Base-by-base conservation (phyloP, 306 rosid genomes). In the Luffa acutangula region DNA sequence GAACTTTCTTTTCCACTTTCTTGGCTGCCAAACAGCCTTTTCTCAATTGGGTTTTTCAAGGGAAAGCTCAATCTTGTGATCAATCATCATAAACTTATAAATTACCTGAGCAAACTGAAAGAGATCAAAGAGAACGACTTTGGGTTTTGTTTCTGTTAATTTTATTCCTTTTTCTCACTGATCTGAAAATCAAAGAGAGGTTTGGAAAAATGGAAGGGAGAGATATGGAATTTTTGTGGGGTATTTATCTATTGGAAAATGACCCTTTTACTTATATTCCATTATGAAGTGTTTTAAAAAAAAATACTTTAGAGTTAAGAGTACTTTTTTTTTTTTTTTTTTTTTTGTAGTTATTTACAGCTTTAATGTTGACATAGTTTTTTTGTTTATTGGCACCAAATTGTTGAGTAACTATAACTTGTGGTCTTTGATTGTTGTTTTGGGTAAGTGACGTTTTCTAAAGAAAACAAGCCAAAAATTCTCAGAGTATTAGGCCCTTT, bases 81-180 rank as follows among this genome's bases (percentile, higher is more conserved):
- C 39, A 37, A 5, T 39, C 15, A 6, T 37, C 39, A 37, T 4
- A 37, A 39, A 3, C 42, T 2, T 39, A 39, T 39, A 3, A 39
- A 39, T 39, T 39, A 39, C 42, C 42, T 39, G 42, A 39, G 5
- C 4, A 37, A 21, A 39, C 33, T 17, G 75, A 41, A 21, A 41
- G 51, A 67, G 49, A 67, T n/a, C n/a, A n/a, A 62, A 62, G 56
- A 78, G 81, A 84, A 75, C 83, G 77, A 59, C 84, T n/a, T 21
- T 69, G n/a, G 31, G 17, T 13, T 53, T 4, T 17, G n/a, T 53
- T 53, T 15, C 2, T n/a, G n/a, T 53, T 53, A n/a, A 13, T n/a
- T 53, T 53, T 13, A 53, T 53, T 53, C 58, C 58, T 37, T 37
- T 53, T 53, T 53, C 20, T 5, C 58, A 53, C n/a, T 14, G 13